Evolutionary conservation across 164 flowering plant species (phyloP).

Genomic region (Stephania yunnanensis): DNA sequence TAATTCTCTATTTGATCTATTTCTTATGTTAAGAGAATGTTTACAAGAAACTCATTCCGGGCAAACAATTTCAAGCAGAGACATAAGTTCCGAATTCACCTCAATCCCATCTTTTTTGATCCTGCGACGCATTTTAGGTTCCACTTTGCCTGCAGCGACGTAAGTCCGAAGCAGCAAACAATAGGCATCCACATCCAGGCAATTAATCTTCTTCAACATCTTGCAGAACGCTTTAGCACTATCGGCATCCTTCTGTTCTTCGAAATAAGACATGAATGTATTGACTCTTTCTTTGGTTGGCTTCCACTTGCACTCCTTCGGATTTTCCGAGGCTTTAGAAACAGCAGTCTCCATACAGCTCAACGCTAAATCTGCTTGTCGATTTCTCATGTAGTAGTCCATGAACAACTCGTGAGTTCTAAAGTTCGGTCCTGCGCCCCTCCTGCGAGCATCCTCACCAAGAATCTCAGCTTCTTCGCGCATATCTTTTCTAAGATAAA

Average conservation of each 20-base stretch:
- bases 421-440: constrained; percentile 23
- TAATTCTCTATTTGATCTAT: no score
- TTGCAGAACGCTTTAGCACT: constrained; percentile 52
- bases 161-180: constrained; percentile 38
- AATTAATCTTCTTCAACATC: constrained; percentile 34
- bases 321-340: constrained; percentile 18
- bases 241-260: constrained; percentile 38
- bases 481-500: constrained; percentile 43
- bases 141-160: constrained; percentile 37
- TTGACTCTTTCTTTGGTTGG: constrained; percentile 24
- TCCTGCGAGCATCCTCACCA: constrained; percentile 27
- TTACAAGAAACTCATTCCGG: constrained; percentile 4
- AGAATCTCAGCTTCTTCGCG: constrained; percentile 46
- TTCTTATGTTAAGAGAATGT: no score
- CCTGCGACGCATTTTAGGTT: constrained; percentile 40
- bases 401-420: constrained; percentile 41
- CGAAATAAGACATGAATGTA: constrained; percentile 37
- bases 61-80: constrained; percentile 41
- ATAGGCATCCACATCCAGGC: constrained; percentile 31
- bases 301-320: constrained; percentile 32
- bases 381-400: constrained; percentile 31
- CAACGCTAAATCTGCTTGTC: constrained; percentile 34
- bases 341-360: constrained; percentile 33
- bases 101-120: constrained; percentile 44
- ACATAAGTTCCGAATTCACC: constrained; percentile 32